Percentiles rank a stretch among this genome's conserved stretches.
These are phyloP conservation scores for Aspergillus amoenus DNA, from an alignment of 2,329 filamentous ascomycete genomes.

Conservation along the genomic window DNA sequence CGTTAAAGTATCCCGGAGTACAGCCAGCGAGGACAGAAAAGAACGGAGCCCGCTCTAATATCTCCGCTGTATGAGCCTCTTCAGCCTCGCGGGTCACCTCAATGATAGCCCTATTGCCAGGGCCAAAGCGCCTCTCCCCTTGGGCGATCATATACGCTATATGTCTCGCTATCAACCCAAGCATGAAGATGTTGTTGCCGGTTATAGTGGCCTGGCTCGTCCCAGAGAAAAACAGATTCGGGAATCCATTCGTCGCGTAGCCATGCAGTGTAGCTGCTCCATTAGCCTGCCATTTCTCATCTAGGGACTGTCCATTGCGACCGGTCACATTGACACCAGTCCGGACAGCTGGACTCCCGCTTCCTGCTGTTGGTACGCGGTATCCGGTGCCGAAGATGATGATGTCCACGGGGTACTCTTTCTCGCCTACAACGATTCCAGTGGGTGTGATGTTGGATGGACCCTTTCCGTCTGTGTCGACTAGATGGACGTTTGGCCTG, in stretches of 20 bases:
- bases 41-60: background rate
- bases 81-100: background rate
- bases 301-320: background rate
- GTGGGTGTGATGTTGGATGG: background rate
- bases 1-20: background rate
- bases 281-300: background rate
- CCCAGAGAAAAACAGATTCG: constrained; percentile 1
- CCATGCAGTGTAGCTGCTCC: background rate
- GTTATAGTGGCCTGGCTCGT: background rate
- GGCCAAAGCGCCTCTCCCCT: background rate
- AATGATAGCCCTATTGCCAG: background rate
- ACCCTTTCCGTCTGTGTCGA: background rate
- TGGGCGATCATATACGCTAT: background rate
- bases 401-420: background rate
- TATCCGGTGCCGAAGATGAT: background rate
- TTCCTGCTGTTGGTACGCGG: background rate
- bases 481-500: background rate
- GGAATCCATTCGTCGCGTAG: background rate
- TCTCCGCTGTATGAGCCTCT: background rate
- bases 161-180: background rate
- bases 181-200: background rate
- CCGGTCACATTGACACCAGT: background rate
- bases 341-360: background rate
- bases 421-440: background rate
- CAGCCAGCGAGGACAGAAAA: background rate